A percentile compares a stretch with the other conserved stretches of the same genome.
Evolutionary conservation across 1,284 basidiomycete species (phyloP).

Genomic region (Ceratorhiza oryzae-sativae): DNA sequence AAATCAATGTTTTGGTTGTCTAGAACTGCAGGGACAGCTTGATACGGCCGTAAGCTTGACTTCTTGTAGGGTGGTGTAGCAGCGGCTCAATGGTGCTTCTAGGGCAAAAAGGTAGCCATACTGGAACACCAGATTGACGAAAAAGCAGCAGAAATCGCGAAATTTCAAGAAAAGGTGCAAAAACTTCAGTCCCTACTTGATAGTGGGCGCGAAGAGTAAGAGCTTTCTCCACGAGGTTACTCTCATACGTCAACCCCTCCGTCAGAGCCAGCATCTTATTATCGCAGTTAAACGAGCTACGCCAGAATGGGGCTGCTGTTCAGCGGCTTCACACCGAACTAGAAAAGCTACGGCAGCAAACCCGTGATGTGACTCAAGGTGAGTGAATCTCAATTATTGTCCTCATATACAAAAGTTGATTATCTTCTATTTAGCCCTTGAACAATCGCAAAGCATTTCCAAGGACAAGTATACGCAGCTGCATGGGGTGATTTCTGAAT

Average conservation of each 20-base stretch:
- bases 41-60: neutral
- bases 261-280: neutral
- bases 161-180: neutral
- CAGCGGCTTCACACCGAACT: neutral
- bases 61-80: neutral
- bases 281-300: neutral
- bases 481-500: neutral
- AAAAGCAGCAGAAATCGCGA: neutral
- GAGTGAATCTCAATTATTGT: neutral
- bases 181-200: neutral
- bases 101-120: neutral
- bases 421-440: neutral
- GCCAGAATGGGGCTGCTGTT: neutral
- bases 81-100: neutral
- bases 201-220: neutral
- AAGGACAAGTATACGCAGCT: constrained; percentile 1
- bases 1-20: neutral
- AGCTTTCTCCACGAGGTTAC: neutral
- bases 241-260: neutral
- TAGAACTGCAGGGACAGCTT: neutral
- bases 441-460: neutral
- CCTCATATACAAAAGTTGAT: neutral
- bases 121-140: neutral
- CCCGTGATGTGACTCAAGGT: neutral
- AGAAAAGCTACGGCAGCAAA: neutral